phyloP scores from a whole-genome alignment of 2,329 filamentous ascomycete species.

The Claviceps africana region DNA sequence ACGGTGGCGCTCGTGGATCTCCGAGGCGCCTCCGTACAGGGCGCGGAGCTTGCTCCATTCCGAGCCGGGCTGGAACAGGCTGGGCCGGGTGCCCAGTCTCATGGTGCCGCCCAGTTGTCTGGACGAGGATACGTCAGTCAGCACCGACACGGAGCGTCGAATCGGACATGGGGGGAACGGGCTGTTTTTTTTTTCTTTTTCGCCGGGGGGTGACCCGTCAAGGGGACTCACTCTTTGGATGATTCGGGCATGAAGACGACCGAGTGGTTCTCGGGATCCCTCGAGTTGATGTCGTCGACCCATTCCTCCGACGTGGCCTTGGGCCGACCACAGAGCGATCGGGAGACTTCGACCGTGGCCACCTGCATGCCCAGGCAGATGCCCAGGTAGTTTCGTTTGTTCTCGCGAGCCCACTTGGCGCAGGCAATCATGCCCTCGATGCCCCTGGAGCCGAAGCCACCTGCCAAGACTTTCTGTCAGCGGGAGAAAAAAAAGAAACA shows the following conservation, averaged over 20 bases:
- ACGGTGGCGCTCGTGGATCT: slow-evolving; percentile 62
- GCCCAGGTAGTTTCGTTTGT: slow-evolving; percentile 70
- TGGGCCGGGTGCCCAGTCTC: slow-evolving; percentile 64
- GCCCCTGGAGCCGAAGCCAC: slow-evolving; percentile 68
- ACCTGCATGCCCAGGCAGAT: slow-evolving; percentile 90
- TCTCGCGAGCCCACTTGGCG: slow-evolving; percentile 74
- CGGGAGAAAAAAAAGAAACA: no score
- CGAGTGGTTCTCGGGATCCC: slow-evolving; percentile 48
- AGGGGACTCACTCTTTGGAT: slow-evolving; percentile 24
- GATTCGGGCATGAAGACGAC: slow-evolving; percentile 87
- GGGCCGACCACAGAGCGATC: slow-evolving; percentile 54
- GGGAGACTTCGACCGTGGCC: slow-evolving; percentile 77
- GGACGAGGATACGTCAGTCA: background rate
- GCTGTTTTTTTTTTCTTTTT: no score
- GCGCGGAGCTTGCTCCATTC: slow-evolving; percentile 68
- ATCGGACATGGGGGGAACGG: no score
- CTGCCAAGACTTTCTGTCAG: no score
- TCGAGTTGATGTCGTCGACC: slow-evolving; percentile 11
- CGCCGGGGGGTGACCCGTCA: no score
- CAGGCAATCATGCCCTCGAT: slow-evolving; percentile 83
- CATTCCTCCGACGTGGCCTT: slow-evolving; percentile 44
- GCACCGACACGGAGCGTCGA: background rate
- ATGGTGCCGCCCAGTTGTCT: slow-evolving; percentile 65
- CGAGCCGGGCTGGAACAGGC: slow-evolving; percentile 58
- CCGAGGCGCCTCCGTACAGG: slow-evolving; percentile 49